Percentiles rank a stretch among this genome's conserved stretches.
These are phyloP conservation scores for Primulina tabacum DNA, from an alignment of 257 asterid species.

Conservation along the genomic window DNA sequence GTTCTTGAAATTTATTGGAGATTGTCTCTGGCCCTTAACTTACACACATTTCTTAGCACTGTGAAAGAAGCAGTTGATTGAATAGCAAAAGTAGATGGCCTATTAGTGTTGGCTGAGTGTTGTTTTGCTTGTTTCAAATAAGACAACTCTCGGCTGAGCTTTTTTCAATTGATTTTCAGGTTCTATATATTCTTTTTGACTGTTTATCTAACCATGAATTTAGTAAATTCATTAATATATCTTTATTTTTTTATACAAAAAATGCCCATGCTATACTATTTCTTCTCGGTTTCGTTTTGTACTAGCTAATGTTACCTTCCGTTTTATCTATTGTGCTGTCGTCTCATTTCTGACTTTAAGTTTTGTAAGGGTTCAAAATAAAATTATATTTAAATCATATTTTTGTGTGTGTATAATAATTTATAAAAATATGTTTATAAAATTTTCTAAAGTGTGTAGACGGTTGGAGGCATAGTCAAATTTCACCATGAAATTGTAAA, in stretches of 20 bases:
- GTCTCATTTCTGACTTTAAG: neutral
- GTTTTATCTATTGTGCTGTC: neutral
- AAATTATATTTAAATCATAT: no score
- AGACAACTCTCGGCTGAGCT: constrained; percentile 10
- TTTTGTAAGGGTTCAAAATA: no score
- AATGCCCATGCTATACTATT: no score
- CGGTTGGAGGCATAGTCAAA: no score
- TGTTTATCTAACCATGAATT: neutral
- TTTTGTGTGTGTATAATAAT: no score
- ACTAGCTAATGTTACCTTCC: neutral
- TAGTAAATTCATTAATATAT: no score
- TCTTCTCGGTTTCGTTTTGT: neutral
- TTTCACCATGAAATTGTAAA: no score
- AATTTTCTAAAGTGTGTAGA: no score
- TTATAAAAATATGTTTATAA: no score
- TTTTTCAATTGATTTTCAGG: neutral
- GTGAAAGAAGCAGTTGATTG: constrained; percentile 4
- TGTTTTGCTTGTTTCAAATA: constrained; percentile 21
- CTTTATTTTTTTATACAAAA: no score
- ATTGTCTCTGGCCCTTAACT: neutral
- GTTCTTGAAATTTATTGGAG: constrained; percentile 14
- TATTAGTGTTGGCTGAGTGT: constrained; percentile 10
- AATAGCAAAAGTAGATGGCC: constrained; percentile 15
- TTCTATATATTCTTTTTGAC: neutral
- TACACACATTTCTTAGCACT: constrained; percentile 7